Percentiles rank a stretch among this genome's conserved stretches.
Conservation (phyloP, 768 basidiomycete species). For the Harrya chromipes region DNA sequence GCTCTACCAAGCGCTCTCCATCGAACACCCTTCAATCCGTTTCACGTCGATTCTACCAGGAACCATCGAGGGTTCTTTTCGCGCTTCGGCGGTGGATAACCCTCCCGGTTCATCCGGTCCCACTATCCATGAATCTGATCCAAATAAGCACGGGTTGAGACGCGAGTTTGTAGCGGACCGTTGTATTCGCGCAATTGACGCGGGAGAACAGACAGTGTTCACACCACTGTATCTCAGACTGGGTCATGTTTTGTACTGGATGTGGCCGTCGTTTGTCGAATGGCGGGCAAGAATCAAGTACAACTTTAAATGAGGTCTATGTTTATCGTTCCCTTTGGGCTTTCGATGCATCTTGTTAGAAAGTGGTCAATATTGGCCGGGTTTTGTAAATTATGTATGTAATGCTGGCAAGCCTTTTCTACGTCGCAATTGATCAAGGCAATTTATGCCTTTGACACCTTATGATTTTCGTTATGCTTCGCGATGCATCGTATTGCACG, state of each 20-base stretch:
- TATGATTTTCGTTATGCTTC: too few species aligned
- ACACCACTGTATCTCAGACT: conserved; percentile 47
- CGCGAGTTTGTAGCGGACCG: conserved; percentile 55
- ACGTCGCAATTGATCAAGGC: too few species aligned
- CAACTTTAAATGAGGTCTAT: conserved; percentile 38
- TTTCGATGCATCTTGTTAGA: neutral
- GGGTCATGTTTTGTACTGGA: conserved; percentile 62
- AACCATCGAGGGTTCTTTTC: conserved; percentile 75
- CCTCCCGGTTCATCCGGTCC: conserved; percentile 31
- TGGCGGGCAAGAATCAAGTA: conserved; percentile 62
- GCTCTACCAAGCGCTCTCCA: conserved; percentile 75
- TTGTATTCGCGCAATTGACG: conserved; percentile 61
- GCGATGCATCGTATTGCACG: too few species aligned
- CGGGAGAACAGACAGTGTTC: conserved; percentile 53
- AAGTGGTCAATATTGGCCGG: neutral
- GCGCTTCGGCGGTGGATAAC: conserved; percentile 75
- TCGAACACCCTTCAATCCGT: conserved; percentile 68
- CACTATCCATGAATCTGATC: conserved; percentile 41
- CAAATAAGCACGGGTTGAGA: conserved; percentile 57
- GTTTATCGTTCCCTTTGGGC: neutral
- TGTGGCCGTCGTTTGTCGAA: conserved; percentile 58
- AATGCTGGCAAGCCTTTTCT: neutral
- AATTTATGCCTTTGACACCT: too few species aligned
- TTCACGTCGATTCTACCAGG: conserved; percentile 65
- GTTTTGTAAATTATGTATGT: neutral